Conservation (phyloP, 805 yeast species). For the Candida tallmaniae region DNA sequence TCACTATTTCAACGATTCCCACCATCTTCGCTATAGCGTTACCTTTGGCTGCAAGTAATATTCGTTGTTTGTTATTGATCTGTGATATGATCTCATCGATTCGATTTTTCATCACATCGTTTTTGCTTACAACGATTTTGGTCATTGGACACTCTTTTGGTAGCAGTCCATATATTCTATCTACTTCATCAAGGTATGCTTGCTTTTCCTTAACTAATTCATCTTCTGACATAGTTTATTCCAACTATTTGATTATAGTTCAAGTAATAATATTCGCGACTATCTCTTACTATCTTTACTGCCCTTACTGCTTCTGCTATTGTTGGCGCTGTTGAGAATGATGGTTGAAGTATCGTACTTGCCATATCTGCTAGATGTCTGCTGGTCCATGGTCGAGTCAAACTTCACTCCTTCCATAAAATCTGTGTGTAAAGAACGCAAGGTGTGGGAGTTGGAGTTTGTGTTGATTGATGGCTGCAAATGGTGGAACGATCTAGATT, state of each 20-base stretch:
- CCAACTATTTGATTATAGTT: neutral
- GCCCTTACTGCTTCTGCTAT: slow-evolving; percentile 10
- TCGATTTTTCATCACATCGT: slow-evolving; percentile 9
- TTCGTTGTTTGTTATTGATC: neutral
- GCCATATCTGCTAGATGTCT: slow-evolving; percentile 17
- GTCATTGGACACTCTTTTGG: neutral
- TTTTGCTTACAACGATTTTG: slow-evolving; percentile 6
- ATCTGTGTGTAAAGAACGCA: slow-evolving; percentile 17
- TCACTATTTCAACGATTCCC: slow-evolving; percentile 10
- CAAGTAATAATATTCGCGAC: neutral
- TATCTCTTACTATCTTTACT: slow-evolving; percentile 1
- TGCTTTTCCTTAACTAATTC: neutral
- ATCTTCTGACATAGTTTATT: too few species aligned
- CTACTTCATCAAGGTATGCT: neutral
- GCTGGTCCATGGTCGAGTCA: slow-evolving; percentile 13
- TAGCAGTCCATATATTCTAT: too few species aligned
- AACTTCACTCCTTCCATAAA: slow-evolving; percentile 21
- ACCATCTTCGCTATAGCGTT: slow-evolving; percentile 8
- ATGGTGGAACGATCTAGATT: slow-evolving; percentile 14
- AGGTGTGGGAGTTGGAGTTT: slow-evolving; percentile 13
- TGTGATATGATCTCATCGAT: slow-evolving; percentile 7
- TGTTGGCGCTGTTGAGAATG: slow-evolving; percentile 14
- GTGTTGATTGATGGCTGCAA: slow-evolving; percentile 16
- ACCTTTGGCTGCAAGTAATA: slow-evolving; percentile 8
- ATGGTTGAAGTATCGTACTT: slow-evolving; percentile 19